These are phyloP conservation scores for Globisporangium acanthophoron DNA, from an alignment of 352 stramenopile species.

Conservation along the genomic window DNA sequence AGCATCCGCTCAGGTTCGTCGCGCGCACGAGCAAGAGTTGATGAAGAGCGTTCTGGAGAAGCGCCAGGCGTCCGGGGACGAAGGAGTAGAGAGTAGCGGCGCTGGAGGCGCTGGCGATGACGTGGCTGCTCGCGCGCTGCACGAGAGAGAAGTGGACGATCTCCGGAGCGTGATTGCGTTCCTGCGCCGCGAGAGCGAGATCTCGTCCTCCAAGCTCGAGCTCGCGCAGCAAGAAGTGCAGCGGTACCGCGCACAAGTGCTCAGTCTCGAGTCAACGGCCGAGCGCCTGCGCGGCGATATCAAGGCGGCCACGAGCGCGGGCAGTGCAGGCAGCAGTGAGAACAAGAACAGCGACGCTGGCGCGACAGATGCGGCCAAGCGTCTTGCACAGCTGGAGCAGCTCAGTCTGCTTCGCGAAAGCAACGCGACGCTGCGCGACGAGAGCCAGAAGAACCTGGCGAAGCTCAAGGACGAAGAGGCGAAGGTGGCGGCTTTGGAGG, in stretches of 20 bases:
- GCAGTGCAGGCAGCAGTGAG: constrained; percentile 6
- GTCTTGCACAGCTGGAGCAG: constrained; percentile 61
- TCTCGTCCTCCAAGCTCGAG: constrained; percentile 61
- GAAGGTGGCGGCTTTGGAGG: constrained; percentile 40
- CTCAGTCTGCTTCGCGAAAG: constrained; percentile 73
- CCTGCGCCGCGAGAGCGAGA: constrained; percentile 64
- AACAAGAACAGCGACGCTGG: background rate
- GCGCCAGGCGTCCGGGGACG: background rate
- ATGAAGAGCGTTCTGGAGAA: constrained; percentile 19
- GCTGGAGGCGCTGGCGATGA: constrained; percentile 5
- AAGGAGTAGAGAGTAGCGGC: background rate
- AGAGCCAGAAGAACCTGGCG: constrained; percentile 53
- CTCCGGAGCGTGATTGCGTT: constrained; percentile 67
- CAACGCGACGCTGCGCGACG: constrained; percentile 71
- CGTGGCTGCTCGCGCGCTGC: background rate
- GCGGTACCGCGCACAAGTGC: constrained; percentile 43
- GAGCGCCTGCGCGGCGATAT: constrained; percentile 56
- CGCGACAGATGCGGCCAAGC: constrained; percentile 34
- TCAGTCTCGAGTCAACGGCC: constrained; percentile 52
- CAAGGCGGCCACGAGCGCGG: constrained; percentile 24
- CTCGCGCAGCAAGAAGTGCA: constrained; percentile 65
- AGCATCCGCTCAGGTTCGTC: constrained; percentile 47
- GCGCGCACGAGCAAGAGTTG: constrained; percentile 49
- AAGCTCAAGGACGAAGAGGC: constrained; percentile 50
- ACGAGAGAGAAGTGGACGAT: constrained; percentile 67